Base-by-base conservation (phyloP, 495 filamentous ascomycete species). In the Baudoinia panamericana region DNA sequence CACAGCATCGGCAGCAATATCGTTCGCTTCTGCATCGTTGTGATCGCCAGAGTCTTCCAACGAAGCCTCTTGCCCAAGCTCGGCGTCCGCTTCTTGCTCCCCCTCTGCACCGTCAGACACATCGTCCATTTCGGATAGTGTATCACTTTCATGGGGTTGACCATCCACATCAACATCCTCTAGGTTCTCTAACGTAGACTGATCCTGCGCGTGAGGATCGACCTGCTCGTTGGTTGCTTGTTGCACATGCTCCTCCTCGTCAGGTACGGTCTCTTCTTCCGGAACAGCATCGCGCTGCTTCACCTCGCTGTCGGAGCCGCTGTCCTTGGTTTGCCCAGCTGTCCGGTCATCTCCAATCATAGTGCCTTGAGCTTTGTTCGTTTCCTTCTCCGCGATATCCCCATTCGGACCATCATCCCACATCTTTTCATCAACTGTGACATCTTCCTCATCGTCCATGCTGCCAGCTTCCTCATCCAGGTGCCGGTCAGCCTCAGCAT, bases 391-490 rank as follows among this genome's bases (percentile, higher is more conserved):
- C 51, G 88, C 87, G 38, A 84, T 76, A 11, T 78, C 65, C 12
- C 85, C 78, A 35, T 84, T 79, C 13, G 70, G 74, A 30, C 72
- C 73, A 7, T 81, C 86, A 60, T 96, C 85, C 90, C 90, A 97
- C 66, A 95, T 79, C 64, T 95, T 96, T 62, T 97, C 90, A 57
- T 97, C 90, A 1, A 97, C 78, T 12, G 86, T 84, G 13, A 75
- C 78, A 5, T 83, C 76, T 49, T 92, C 86, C 15, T 93, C 65
- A 49, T 87, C 84, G 65, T 93, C 80, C 5, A 97, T 84, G 56
- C 82, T 78, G 4, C 86, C 92, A 7, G 76, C 68, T 62, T 94
- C 82, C 52, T 94, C 87, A 43, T 94, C 85, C 48, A 92, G 74
- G 40, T 80, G 75, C 21, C 76, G 71, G 15, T 78, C 72, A 17